Conservation (phyloP, 768 basidiomycete genomes). For the Russula sp. region DNA sequence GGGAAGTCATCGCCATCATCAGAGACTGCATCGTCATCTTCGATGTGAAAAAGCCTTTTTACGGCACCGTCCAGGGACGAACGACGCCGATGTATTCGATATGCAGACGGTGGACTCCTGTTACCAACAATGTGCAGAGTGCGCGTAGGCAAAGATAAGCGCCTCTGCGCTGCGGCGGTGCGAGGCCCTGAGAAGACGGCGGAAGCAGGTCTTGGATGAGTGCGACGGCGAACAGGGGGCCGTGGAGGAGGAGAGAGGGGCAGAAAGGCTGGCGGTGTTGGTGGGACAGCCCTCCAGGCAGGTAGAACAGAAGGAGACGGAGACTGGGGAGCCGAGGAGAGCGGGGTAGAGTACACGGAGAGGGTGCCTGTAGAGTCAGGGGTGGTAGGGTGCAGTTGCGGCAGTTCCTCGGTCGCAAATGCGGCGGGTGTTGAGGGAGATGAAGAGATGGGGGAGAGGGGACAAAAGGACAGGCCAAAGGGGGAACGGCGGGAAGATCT, state of each 20-base stretch:
- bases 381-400: conserved; percentile 16
- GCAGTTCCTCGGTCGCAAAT: conserved; percentile 10
- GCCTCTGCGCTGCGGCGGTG: conserved; percentile 10
- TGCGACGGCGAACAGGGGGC: conserved; percentile 22
- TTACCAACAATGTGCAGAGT: background rate
- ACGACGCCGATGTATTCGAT: conserved; percentile 17
- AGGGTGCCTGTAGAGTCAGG: conserved; percentile 14
- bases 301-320: conserved; percentile 22
- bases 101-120: conserved; percentile 14
- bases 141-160: conserved; percentile 23
- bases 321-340: conserved; percentile 16
- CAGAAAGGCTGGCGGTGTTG: conserved; percentile 26
- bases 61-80: conserved; percentile 19
- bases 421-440: conserved; percentile 8
- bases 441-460: conserved; percentile 23
- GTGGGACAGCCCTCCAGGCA: conserved; percentile 29
- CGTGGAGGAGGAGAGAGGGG: conserved; percentile 17
- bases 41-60: conserved; percentile 37
- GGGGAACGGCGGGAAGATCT: conserved; percentile 21
- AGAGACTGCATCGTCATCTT: conserved; percentile 35
- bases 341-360: conserved; percentile 21
- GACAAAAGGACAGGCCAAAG: conserved; percentile 7
- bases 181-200: conserved; percentile 6
- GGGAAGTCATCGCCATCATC: conserved; percentile 36
- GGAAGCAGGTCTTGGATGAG: conserved; percentile 27